Conservation (phyloP, 495 filamentous ascomycete species). For the Stereocaulon alpinum region DNA sequence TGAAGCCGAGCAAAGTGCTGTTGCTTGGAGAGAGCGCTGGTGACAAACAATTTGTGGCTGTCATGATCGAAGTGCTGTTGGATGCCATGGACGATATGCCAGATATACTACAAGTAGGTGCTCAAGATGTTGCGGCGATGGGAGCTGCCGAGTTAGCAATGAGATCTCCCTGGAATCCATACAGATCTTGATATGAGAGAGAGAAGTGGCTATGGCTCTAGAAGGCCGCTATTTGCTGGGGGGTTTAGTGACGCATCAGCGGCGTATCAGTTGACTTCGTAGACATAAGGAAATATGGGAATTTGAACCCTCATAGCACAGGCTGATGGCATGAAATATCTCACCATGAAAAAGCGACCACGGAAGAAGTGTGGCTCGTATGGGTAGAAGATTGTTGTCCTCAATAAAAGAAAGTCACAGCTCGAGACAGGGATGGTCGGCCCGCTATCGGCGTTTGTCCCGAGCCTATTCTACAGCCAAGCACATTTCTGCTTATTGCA, state of each 20-base stretch:
- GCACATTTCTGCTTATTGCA: background rate
- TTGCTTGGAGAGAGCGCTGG: constrained; percentile 10
- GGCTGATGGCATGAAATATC: too few species aligned
- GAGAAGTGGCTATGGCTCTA: too few species aligned
- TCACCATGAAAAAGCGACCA: too few species aligned
- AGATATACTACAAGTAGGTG: background rate
- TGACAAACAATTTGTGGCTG: background rate
- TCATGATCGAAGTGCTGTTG: background rate
- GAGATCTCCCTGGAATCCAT: constrained; percentile 8
- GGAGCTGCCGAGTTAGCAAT: constrained; percentile 16
- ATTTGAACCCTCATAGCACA: too few species aligned
- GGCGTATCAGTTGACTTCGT: too few species aligned
- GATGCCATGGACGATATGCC: constrained; percentile 2
- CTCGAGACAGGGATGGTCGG: background rate
- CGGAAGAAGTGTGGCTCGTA: too few species aligned
- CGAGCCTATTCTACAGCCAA: background rate
- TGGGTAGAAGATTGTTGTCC: too few species aligned
- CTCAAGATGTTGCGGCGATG: constrained; percentile 4
- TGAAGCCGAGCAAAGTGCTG: constrained; percentile 9
- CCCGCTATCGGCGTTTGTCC: constrained; percentile 1
- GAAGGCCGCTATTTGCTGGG: too few species aligned
- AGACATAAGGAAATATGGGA: too few species aligned
- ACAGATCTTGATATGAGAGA: background rate
- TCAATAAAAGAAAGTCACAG: too few species aligned
- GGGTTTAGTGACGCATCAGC: too few species aligned